phyloP scores from a whole-genome alignment of 2,329 filamentous ascomycete genomes.

The Juglanconis juglandina region DNA sequence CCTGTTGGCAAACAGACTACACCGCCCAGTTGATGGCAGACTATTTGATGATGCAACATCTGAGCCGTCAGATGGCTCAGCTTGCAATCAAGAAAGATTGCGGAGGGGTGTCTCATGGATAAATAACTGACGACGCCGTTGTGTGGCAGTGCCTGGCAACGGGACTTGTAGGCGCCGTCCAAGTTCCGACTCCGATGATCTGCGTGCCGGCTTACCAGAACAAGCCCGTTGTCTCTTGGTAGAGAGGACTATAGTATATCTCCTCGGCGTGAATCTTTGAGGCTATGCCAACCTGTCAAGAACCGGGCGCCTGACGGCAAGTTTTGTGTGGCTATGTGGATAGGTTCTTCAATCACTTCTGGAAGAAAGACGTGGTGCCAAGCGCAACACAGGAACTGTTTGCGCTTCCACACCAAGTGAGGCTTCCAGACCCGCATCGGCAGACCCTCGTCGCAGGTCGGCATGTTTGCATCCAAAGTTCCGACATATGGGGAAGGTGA shows the following conservation, averaged over 20 bases:
- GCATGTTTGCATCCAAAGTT: conserved; percentile 1
- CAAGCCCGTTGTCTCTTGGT: background rate
- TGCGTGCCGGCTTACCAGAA: background rate
- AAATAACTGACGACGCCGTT: background rate
- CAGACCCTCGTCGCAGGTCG: conserved; percentile 1
- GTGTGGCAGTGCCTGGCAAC: conserved; percentile 2
- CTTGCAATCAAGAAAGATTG: background rate
- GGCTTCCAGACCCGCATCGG: background rate
- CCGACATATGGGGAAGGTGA: conserved; percentile 12
- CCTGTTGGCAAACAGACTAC: no score
- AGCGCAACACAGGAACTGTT: no score
- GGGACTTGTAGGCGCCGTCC: background rate
- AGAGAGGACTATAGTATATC: no score
- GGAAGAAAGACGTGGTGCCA: no score
- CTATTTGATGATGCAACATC: no score
- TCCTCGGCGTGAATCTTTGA: no score
- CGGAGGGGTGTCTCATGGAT: background rate
- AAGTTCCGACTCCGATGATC: conserved; percentile 9
- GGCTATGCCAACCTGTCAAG: no score
- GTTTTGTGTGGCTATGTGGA: no score
- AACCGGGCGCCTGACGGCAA: no score
- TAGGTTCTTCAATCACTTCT: no score
- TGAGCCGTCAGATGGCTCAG: background rate
- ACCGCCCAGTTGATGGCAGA: no score
- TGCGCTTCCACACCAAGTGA: no score